Evolutionary conservation across 1,139 yeast species (phyloP), one percentile per base, ranked within the genome.

Genomic region (Sugiyamaella sp.): DNA sequence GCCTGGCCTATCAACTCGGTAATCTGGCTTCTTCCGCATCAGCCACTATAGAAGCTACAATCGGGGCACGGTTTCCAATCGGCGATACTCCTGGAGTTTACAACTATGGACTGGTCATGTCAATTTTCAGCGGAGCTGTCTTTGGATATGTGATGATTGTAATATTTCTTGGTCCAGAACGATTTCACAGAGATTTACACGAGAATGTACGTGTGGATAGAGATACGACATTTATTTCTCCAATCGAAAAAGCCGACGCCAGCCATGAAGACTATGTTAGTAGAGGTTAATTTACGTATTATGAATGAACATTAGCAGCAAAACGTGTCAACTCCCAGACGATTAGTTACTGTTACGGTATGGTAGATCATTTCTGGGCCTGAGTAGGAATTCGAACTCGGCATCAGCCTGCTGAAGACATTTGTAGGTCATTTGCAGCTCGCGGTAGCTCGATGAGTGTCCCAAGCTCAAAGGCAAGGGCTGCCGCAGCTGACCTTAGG

Each of bases 1-100:
- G 85, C 53, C 70, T 79, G 25, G 71, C 81, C 27, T 80, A 81
- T 61, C 85, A 81, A 66, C 72, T 81, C 59, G 85, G 85, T 71
- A 81, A 81, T 63, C 72, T 81, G 66, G 81, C 80, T 20, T 75
- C 81, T n/a, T 75, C 82, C 39, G 84, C 84, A 2, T 75, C 81
- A 20, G 77, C 84, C 1, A 81, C 85, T 16, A 81, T 81, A 54
- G 84, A 80, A 65, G 69, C 83, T 4, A 74, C 78, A 16, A 72
- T 81, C 56, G 82, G 84, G 29, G 72, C 73, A 48, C 66, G 72
- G 53, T 81, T 80, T 70, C 84, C 83, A 12, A 46, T 74, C 33
- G 38, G 19, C 9, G 62, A 57, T 4, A 60, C 51, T 39, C 53
- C 42, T 1, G 68, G 63, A 2, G 61, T 61, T 19, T 68, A 67